phyloP scores from a whole-genome alignment of 192 early-diverging fungal genomes.

The Coemansia asiatica region DNA sequence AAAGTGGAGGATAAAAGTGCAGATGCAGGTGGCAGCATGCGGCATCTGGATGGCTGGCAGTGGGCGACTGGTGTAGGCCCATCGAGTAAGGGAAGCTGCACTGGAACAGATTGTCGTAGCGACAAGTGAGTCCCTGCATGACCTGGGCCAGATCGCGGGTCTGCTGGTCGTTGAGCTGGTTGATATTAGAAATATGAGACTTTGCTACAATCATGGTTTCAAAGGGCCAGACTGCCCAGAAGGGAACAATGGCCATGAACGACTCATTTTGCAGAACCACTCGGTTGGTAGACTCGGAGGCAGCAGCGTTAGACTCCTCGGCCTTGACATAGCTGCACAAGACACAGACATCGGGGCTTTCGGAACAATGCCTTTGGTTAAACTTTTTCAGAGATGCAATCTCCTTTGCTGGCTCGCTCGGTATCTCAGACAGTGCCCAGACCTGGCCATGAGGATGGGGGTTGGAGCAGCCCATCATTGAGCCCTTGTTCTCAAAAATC shows the following conservation, averaged over 20 bases:
- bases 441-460: slow-evolving; percentile 95
- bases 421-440: slow-evolving; percentile 86
- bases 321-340: slow-evolving; percentile 76
- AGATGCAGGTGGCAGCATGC: slow-evolving; percentile 77
- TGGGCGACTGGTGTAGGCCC: slow-evolving; percentile 90
- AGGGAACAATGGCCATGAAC: slow-evolving; percentile 85
- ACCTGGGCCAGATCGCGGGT: slow-evolving; percentile 72
- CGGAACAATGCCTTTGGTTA: slow-evolving; percentile 48
- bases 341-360: slow-evolving; percentile 56
- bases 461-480: slow-evolving; percentile 95
- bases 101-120: slow-evolving; percentile 92
- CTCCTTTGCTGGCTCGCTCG: slow-evolving; percentile 78
- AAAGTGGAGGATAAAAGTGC: slow-evolving; percentile 94
- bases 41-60: slow-evolving; percentile 56
- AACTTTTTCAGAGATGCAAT: slow-evolving; percentile 66
- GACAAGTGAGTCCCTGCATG: slow-evolving; percentile 71
- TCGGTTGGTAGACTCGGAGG: slow-evolving; percentile 47
- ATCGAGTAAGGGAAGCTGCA: slow-evolving; percentile 95
- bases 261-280: slow-evolving; percentile 77
- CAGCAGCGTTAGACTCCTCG: slow-evolving; percentile 46
- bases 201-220: slow-evolving; percentile 85
- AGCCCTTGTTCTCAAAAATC: slow-evolving; percentile 98
- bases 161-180: slow-evolving; percentile 56
- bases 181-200: slow-evolving; percentile 60
- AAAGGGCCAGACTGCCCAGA: slow-evolving; percentile 97